A percentile compares a stretch with the other conserved stretches of the same genome.
phyloP scores from a whole-genome alignment of 345 rosid genomes.

The Iberis pinnata region DNA sequence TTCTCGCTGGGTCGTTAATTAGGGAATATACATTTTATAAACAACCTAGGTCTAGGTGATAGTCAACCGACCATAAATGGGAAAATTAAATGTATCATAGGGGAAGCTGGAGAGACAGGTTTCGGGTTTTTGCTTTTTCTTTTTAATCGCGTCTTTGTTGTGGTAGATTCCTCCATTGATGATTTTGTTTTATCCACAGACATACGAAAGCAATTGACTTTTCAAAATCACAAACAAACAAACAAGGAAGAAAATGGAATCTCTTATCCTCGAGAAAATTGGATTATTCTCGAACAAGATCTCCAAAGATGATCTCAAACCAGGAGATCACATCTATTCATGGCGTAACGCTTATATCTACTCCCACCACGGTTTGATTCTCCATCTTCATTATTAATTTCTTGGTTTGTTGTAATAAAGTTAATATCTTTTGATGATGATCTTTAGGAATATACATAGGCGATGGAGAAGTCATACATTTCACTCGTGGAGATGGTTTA shows the following conservation, averaged over 20 bases:
- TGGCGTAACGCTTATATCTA: slow-evolving; percentile 67
- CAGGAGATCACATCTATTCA: slow-evolving; percentile 82
- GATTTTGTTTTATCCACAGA: too few relatives aligned
- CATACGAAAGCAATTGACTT: too few relatives aligned
- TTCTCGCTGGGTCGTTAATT: too few relatives aligned
- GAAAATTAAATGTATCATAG: too few relatives aligned
- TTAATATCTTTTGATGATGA: background rate
- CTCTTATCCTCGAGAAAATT: slow-evolving; percentile 29
- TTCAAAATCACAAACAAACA: too few relatives aligned
- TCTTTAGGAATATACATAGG: slow-evolving; percentile 51
- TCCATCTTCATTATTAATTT: background rate
- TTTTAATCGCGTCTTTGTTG: too few relatives aligned
- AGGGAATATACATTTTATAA: too few relatives aligned
- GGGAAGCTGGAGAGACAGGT: too few relatives aligned
- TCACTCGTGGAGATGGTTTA: slow-evolving; percentile 62
- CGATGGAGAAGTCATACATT: slow-evolving; percentile 40
- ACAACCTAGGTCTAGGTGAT: too few relatives aligned
- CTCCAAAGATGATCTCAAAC: slow-evolving; percentile 40
- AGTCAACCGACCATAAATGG: too few relatives aligned
- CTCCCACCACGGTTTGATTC: slow-evolving; percentile 58
- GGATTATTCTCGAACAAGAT: slow-evolving; percentile 56
- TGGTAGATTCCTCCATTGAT: too few relatives aligned
- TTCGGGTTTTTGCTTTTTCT: too few relatives aligned
- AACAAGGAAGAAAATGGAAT: slow-evolving; percentile 7
- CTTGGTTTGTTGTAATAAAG: background rate